Conservation (phyloP, 2,329 filamentous ascomycete species). For the Bipolaris bicolor region DNA sequence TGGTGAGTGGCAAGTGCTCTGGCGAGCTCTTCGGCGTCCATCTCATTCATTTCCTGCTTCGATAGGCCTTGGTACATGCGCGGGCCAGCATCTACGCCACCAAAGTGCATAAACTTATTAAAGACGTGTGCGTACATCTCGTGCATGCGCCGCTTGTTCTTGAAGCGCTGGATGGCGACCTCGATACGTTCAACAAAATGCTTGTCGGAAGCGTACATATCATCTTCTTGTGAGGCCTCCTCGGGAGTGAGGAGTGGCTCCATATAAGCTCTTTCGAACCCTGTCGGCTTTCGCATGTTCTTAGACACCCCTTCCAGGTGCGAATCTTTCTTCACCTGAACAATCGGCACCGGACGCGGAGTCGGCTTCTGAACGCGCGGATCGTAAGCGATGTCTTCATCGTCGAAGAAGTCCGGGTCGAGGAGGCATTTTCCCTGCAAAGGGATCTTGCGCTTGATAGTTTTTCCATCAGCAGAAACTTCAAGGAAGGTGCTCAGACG, state of each 20-base stretch:
- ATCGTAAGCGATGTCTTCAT: slow-evolving; percentile 41
- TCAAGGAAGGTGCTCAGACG: slow-evolving; percentile 52
- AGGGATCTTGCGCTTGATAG: slow-evolving; percentile 52
- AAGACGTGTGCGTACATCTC: slow-evolving; percentile 69
- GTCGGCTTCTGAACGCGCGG: slow-evolving; percentile 29
- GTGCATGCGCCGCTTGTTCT: slow-evolving; percentile 75
- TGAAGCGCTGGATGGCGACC: slow-evolving; percentile 81
- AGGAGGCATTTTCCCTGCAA: slow-evolving; percentile 41
- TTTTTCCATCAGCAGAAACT: slow-evolving; percentile 50
- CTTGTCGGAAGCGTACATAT: slow-evolving; percentile 67
- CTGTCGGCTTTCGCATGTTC: slow-evolving; percentile 52
- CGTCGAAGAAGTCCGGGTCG: slow-evolving; percentile 35
- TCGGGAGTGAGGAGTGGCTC: slow-evolving; percentile 78
- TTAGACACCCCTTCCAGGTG: slow-evolving; percentile 47
- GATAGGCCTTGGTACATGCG: slow-evolving; percentile 70
- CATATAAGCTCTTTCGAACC: slow-evolving; percentile 72
- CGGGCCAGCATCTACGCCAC: slow-evolving; percentile 72
- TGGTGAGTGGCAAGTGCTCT: slow-evolving; percentile 68
- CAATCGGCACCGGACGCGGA: slow-evolving; percentile 29
- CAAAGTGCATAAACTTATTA: slow-evolving; percentile 79
- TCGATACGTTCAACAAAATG: slow-evolving; percentile 73
- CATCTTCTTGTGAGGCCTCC: slow-evolving; percentile 69
- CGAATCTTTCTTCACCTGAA: slow-evolving; percentile 39
- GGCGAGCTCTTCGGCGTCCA: slow-evolving; percentile 69
- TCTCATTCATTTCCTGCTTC: slow-evolving; percentile 64